Conservation (phyloP, 2,329 filamentous ascomycete genomes). For the Alternaria brassicae region DNA sequence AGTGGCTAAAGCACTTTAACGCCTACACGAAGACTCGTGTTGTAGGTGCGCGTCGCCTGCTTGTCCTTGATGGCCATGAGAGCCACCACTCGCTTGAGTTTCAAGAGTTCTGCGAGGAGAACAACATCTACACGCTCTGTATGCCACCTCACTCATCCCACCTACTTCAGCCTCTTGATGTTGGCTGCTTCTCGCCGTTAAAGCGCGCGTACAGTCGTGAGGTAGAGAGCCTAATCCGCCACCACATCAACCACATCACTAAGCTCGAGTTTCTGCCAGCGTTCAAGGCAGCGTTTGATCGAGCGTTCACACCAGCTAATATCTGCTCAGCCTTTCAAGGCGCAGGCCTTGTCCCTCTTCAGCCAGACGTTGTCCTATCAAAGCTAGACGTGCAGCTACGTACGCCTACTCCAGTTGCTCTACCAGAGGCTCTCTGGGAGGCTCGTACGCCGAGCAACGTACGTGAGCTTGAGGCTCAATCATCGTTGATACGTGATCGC, state of each 20-base stretch:
- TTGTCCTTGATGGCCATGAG: conserved; percentile 48
- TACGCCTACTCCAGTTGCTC: no score
- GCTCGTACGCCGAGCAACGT: no score
- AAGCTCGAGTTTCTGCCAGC: no score
- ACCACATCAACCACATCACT: conserved; percentile 42
- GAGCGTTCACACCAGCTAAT: conserved; percentile 38
- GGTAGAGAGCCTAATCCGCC: conserved; percentile 39
- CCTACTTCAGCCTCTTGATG: conserved; percentile 53
- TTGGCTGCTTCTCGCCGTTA: conserved; percentile 48
- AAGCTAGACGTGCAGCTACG: no score
- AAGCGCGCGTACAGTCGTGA: conserved; percentile 43
- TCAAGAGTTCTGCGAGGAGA: conserved; percentile 40
- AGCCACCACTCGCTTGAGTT: conserved; percentile 49
- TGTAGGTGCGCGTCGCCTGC: no score
- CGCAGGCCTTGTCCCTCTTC: conserved; percentile 27
- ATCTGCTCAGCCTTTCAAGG: conserved; percentile 39
- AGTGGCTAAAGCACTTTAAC: no score
- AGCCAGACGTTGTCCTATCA: no score
- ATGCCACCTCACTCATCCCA: no score
- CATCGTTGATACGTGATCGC: no score
- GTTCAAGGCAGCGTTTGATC: conserved; percentile 36
- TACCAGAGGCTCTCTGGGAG: no score
- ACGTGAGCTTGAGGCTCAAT: no score
- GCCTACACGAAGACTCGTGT: no score
- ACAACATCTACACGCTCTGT: conserved; percentile 31